Percentiles rank a stretch among this genome's conserved stretches.
Evolutionary conservation across 2,329 filamentous ascomycete genomes (phyloP).

Genomic region (Penicillium sp.): DNA sequence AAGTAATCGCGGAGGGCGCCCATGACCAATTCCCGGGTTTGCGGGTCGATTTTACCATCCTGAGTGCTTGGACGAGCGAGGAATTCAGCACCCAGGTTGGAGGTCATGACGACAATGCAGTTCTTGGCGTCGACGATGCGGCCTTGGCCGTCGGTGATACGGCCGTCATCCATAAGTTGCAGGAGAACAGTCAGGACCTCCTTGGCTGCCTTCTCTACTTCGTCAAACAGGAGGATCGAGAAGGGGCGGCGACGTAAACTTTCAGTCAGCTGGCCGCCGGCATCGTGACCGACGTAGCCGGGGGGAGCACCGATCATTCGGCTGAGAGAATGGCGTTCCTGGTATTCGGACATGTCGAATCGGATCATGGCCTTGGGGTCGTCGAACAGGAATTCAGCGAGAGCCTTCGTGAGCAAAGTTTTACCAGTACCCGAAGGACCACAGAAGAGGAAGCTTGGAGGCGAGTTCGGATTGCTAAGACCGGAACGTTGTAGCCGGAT

Average conservation of each 20-base stretch:
- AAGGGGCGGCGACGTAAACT: constrained; percentile 91
- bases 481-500: constrained; percentile 95
- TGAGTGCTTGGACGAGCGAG: constrained; percentile 77
- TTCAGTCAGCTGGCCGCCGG: constrained; percentile 94
- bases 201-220: constrained; percentile 98
- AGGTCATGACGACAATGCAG: constrained; percentile 99
- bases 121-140: constrained; percentile 93
- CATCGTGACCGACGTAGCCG: constrained; percentile 95
- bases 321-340: constrained; percentile 92
- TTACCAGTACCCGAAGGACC: constrained; percentile 98
- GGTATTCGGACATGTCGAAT: constrained; percentile 99
- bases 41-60: constrained; percentile 83
- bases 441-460: constrained; percentile 97
- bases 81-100: constrained; percentile 92
- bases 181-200: constrained; percentile 94
- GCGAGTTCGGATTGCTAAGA: constrained; percentile 92
- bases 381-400: constrained; percentile 98
- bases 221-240: constrained; percentile 96
- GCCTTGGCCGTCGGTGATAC: constrained; percentile 97
- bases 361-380: constrained; percentile 97
- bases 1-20: constrained; percentile 91
- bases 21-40: constrained; percentile 88
- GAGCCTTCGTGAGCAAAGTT: constrained; percentile 92
- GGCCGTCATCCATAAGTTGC: constrained; percentile 99
- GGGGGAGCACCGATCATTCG: constrained; percentile 98